These are phyloP conservation scores for Mycena leptocephala DNA, from an alignment of 768 basidiomycete genomes.

Conservation along the genomic window DNA sequence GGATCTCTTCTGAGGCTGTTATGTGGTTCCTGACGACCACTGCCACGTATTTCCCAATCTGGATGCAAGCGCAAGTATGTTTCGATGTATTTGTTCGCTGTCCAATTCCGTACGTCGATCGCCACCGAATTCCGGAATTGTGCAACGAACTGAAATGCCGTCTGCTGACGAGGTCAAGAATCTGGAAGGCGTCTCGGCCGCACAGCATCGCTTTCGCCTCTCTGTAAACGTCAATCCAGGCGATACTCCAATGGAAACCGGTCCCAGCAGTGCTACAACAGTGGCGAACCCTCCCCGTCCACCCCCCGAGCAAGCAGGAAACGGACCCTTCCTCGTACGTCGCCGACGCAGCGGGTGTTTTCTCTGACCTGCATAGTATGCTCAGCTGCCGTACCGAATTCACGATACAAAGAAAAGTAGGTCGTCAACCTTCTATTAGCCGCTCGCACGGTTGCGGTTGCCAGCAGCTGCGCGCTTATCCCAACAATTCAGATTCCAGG, in stretches of 20 bases:
- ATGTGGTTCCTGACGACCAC: background rate
- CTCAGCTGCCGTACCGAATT: conserved; percentile 25
- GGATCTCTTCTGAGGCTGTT: background rate
- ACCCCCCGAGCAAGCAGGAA: background rate
- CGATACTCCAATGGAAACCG: background rate
- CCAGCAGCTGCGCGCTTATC: background rate
- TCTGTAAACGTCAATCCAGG: conserved; percentile 12
- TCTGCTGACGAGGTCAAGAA: conserved; percentile 20
- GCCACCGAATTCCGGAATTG: background rate
- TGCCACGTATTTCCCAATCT: too few relatives aligned
- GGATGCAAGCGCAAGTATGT: conserved; percentile 13
- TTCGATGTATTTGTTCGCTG: conserved; percentile 7
- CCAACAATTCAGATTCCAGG: conserved; percentile 59
- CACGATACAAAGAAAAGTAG: conserved; percentile 51
- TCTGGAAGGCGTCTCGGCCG: conserved; percentile 20
- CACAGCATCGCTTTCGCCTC: conserved; percentile 35
- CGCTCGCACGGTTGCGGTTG: background rate
- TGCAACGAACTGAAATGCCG: conserved; percentile 10
- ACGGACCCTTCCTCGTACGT: conserved; percentile 23
- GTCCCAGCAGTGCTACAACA: background rate
- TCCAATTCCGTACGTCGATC: background rate
- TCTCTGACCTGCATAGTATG: conserved; percentile 12
- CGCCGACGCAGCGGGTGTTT: background rate
- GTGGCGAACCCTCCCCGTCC: background rate
- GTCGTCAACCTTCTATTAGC: background rate